Base-by-base conservation (phyloP, 495 filamentous ascomycete species). In the Hypoxylon lenormandii region DNA sequence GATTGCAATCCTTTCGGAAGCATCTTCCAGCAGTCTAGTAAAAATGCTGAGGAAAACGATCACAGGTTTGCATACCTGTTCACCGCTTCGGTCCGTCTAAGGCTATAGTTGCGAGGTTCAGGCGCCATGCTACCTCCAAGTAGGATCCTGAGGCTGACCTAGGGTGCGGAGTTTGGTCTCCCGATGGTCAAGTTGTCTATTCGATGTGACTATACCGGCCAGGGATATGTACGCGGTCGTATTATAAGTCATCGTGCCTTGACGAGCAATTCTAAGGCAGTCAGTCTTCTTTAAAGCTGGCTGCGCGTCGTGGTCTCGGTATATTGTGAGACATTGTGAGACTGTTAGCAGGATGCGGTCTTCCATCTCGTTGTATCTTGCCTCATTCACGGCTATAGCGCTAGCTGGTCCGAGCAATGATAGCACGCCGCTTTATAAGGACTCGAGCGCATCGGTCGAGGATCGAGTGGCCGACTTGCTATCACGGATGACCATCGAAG, bases 401-500 rank as follows among this genome's bases (percentile, higher is more conserved):
- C 28, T 53, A 3, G 70, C 70, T 10, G 46, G 55, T 12, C 46
- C 53, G 8, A 56, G 37, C 7, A 46, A 59, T 53, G 64, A 28
- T n/a, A 55, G 53, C 5, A 52, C 28, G 18, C 64, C 77, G 15
- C 57, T 82, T 3, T 91, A 91, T 83, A 91, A 90, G 70, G 80
- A 91, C 73, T 76, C 90, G 0, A 78, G 77, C 16, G 86, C 86
- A 0, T 69, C 83, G 4, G 82, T 90, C 11, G 88, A 90, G 46
- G 83, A 80, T 51, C 80, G 90, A 42, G 84, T 92, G 6, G 74
- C 81, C 7, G 89, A 91, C 74, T 78, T 92, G 19, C 66, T 92
- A 57, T 82, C 84, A 1, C 81, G 87, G 19, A 91, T 92, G 90
- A 91, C 86, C 0, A 82, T 89, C 40, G 81, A 88, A 69, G 90